These are phyloP conservation scores for Conidiobolus incongruus DNA, from an alignment of 371 early-diverging fungal species.

Conservation along the genomic window DNA sequence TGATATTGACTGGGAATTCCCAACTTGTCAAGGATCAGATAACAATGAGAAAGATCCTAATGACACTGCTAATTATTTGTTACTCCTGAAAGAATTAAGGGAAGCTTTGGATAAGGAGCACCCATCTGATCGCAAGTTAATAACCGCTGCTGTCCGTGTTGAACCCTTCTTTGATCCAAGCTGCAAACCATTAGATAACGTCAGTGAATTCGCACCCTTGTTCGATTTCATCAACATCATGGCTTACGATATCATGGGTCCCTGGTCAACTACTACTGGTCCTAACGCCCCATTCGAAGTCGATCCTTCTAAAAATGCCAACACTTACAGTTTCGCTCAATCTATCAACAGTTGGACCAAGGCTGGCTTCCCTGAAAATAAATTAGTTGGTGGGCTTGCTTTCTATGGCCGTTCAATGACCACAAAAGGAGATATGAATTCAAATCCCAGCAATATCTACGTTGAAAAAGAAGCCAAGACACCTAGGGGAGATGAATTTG, in stretches of 20 bases:
- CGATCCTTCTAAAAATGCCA: slow-evolving; percentile 2
- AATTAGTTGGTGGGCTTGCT: slow-evolving; percentile 29
- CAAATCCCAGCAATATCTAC: slow-evolving; percentile 7
- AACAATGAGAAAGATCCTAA: slow-evolving; percentile 30
- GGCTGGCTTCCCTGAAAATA: slow-evolving; percentile 29
- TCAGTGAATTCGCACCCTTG: slow-evolving; percentile 21
- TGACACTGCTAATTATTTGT: slow-evolving; percentile 32
- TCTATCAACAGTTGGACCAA: slow-evolving; percentile 19
- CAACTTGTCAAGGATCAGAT: slow-evolving; percentile 34
- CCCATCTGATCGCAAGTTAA: slow-evolving; percentile 16
- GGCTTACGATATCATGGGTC: slow-evolving; percentile 21
- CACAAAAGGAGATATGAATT: slow-evolving; percentile 6
- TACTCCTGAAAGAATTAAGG: slow-evolving; percentile 29
- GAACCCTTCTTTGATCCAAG: slow-evolving; percentile 28
- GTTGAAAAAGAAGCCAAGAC: slow-evolving; percentile 7
- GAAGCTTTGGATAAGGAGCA: slow-evolving; percentile 20
- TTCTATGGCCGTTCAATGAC: slow-evolving; percentile 28
- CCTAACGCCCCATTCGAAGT: slow-evolving; percentile 36
- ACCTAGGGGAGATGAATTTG: slow-evolving; percentile 19
- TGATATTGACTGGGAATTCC: slow-evolving; percentile 48
- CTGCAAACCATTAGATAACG: slow-evolving; percentile 17
- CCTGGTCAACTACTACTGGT: slow-evolving; percentile 24
- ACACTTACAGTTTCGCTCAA: slow-evolving; percentile 6
- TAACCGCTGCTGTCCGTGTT: slow-evolving; percentile 47
- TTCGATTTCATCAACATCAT: slow-evolving; percentile 29